Percentiles rank a stretch among this genome's conserved stretches.
phyloP scores from a whole-genome alignment of 208 protist species.

The Crithidia bombi region DNA sequence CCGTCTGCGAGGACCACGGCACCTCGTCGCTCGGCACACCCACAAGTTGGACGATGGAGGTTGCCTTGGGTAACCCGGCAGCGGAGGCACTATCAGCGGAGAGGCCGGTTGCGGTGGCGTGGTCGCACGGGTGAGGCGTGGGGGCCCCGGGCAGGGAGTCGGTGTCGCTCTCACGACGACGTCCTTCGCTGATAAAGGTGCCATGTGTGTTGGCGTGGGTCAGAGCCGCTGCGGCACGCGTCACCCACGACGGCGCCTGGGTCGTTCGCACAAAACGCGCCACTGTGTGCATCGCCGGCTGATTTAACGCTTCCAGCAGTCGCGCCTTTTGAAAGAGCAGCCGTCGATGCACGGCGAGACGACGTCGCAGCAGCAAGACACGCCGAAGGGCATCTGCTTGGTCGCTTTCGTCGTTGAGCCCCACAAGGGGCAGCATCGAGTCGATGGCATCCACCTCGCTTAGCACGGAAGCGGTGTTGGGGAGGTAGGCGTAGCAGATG shows the following conservation, averaged over 20 bases:
- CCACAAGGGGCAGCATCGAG: constrained; percentile 60
- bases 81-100: background rate
- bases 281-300: constrained; percentile 39
- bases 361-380: constrained; percentile 57
- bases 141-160: background rate
- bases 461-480: constrained; percentile 50
- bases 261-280: constrained; percentile 35
- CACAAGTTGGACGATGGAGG: constrained; percentile 1
- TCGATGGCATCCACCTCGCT: constrained; percentile 73
- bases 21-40: background rate
- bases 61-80: background rate
- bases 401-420: constrained; percentile 54
- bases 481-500: constrained; percentile 52
- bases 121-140: background rate
- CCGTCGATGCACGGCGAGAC: constrained; percentile 50
- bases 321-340: constrained; percentile 58
- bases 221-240: background rate
- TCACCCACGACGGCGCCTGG: background rate
- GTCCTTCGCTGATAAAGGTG: background rate
- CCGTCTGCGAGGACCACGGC: background rate
- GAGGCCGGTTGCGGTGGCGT: background rate
- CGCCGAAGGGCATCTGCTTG: constrained; percentile 71
- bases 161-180: background rate
- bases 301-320: constrained; percentile 46
- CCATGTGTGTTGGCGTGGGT: background rate